Conservation (phyloP, 768 basidiomycete genomes). For the Erythrobasidium yunnanense region DNA sequence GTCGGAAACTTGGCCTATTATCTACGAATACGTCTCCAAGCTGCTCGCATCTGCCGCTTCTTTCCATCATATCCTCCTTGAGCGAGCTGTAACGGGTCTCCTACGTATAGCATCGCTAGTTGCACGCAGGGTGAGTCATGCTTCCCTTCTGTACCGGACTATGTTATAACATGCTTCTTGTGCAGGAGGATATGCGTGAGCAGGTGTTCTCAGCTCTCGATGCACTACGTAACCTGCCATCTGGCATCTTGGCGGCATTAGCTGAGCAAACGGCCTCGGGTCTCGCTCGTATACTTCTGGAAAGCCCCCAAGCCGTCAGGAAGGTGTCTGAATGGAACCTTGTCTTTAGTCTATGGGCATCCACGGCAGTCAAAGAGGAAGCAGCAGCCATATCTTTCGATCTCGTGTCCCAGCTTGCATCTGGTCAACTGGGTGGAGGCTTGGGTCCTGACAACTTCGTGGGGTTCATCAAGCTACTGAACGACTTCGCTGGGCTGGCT, state of each 20-base stretch:
- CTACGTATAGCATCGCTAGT: slow-evolving; percentile 72
- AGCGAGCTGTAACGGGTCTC: slow-evolving; percentile 81
- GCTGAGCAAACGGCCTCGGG: slow-evolving; percentile 84
- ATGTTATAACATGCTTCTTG: neutral
- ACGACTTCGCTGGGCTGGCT: slow-evolving; percentile 76
- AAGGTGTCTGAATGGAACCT: slow-evolving; percentile 87
- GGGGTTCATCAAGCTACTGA: slow-evolving; percentile 66
- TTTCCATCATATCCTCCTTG: slow-evolving; percentile 82
- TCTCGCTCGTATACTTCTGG: slow-evolving; percentile 63
- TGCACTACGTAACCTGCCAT: slow-evolving; percentile 67
- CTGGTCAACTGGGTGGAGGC: slow-evolving; percentile 51
- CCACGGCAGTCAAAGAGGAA: slow-evolving; percentile 72
- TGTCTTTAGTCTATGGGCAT: slow-evolving; percentile 73
- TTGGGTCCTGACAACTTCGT: slow-evolving; percentile 68
- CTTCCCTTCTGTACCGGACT: too few species aligned
- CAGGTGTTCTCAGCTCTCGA: slow-evolving; percentile 93
- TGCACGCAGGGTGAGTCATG: slow-evolving; percentile 57
- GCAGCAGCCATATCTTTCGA: slow-evolving; percentile 76
- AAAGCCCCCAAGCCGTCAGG: slow-evolving; percentile 63
- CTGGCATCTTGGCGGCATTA: slow-evolving; percentile 63
- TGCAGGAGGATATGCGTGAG: slow-evolving; percentile 71
- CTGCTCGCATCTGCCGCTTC: slow-evolving; percentile 63
- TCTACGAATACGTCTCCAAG: slow-evolving; percentile 82
- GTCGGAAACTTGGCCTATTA: slow-evolving; percentile 84
- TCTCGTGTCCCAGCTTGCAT: slow-evolving; percentile 56